These are phyloP conservation scores for Spergularia bocconei DNA, from an alignment of 148 eudicot genomes.

Conservation along the genomic window DNA sequence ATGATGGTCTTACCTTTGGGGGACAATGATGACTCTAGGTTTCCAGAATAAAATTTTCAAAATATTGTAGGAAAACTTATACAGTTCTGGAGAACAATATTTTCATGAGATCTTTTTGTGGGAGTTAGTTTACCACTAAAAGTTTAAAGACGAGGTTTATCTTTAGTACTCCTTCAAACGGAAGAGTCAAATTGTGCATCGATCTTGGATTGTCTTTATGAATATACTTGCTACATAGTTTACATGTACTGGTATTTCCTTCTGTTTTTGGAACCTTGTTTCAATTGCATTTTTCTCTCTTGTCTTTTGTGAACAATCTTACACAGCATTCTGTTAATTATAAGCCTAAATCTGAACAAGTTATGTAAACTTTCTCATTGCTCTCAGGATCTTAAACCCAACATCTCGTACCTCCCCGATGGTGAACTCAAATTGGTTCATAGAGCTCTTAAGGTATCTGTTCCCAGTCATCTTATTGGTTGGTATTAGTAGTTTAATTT, in stretches of 20 bases:
- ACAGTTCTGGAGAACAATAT: too few relatives aligned
- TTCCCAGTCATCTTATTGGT: conserved; percentile 26
- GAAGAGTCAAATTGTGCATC: too few relatives aligned
- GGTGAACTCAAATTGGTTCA: conserved; percentile 73
- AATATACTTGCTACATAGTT: background rate
- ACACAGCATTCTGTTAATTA: conserved; percentile 10
- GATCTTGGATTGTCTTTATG: background rate
- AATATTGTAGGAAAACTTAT: too few relatives aligned
- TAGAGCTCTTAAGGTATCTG: conserved; percentile 55
- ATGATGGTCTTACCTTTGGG: too few relatives aligned
- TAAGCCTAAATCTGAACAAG: background rate
- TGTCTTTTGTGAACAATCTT: background rate
- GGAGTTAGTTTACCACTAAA: too few relatives aligned
- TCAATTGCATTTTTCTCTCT: background rate
- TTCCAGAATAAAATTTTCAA: too few relatives aligned
- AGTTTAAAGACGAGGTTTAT: too few relatives aligned
- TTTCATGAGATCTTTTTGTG: too few relatives aligned
- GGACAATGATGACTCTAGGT: too few relatives aligned
- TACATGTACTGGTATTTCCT: background rate
- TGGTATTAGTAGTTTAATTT: background rate
- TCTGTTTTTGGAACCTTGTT: background rate
- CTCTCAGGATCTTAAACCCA: conserved; percentile 74
- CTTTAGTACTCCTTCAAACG: too few relatives aligned
- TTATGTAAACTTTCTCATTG: conserved; percentile 15
- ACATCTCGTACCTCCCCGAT: conserved; percentile 69